Percentiles rank a stretch among this genome's conserved stretches.
phyloP scores from a whole-genome alignment of 768 basidiomycete genomes.

The Psilocybe sp. region DNA sequence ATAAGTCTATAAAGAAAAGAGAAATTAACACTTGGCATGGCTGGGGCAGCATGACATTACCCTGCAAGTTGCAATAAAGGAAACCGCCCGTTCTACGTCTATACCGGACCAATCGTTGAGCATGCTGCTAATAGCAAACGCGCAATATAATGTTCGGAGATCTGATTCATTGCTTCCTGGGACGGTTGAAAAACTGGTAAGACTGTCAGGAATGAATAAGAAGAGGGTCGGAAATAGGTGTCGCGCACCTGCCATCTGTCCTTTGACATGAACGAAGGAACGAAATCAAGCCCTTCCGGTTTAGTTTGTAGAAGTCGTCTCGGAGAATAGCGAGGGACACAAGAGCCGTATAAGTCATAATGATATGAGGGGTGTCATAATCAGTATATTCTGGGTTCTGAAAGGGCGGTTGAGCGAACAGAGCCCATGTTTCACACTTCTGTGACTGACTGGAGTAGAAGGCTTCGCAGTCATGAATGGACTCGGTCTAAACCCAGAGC shows the following conservation, averaged over 20 bases:
- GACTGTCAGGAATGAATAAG: slow-evolving; percentile 4
- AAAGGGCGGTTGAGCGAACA: neutral
- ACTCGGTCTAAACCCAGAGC: slow-evolving; percentile 73
- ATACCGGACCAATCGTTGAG: slow-evolving; percentile 78
- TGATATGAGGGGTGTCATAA: slow-evolving; percentile 76
- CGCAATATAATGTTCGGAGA: slow-evolving; percentile 82
- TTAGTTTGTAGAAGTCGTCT: slow-evolving; percentile 76
- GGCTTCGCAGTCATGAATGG: slow-evolving; percentile 55
- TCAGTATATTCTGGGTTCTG: slow-evolving; percentile 37
- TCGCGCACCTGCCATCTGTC: slow-evolving; percentile 75
- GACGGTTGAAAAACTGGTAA: slow-evolving; percentile 62
- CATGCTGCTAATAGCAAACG: slow-evolving; percentile 79
- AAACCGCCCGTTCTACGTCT: slow-evolving; percentile 54
- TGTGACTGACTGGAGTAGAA: slow-evolving; percentile 6
- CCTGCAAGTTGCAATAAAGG: slow-evolving; percentile 69
- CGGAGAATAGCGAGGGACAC: slow-evolving; percentile 80
- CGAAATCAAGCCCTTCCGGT: slow-evolving; percentile 61
- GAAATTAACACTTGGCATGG: slow-evolving; percentile 7
- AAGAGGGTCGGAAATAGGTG: neutral
- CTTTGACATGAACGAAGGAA: slow-evolving; percentile 75
- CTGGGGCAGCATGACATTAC: slow-evolving; percentile 38
- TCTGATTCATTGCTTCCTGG: slow-evolving; percentile 75
- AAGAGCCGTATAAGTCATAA: slow-evolving; percentile 92
- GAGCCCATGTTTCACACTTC: slow-evolving; percentile 7
- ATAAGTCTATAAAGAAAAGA: slow-evolving; percentile 56